phyloP scores from a whole-genome alignment of 2,329 filamentous ascomycete species.

The Aureobasidium sp. region DNA sequence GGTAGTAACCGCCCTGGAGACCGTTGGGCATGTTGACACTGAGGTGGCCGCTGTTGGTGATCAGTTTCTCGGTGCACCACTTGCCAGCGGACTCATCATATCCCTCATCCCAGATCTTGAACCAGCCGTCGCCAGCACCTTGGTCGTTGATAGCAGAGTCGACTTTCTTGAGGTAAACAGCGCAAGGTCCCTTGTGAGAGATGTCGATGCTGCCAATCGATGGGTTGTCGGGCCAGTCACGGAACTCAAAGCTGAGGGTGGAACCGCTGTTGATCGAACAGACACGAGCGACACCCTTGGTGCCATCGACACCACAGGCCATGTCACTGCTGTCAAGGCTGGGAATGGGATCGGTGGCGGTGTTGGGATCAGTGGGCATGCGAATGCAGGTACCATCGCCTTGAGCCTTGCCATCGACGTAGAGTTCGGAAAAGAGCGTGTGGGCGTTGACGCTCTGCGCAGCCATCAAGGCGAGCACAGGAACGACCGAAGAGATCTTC shows the following conservation, averaged over 20 bases:
- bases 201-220: constrained; percentile 49
- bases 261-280: constrained; percentile 41
- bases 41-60: constrained; percentile 54
- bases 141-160: constrained; percentile 45
- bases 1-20: constrained; percentile 58
- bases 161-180: constrained; percentile 66
- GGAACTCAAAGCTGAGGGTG: constrained; percentile 59
- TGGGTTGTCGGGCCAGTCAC: constrained; percentile 49
- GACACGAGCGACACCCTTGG: constrained; percentile 41
- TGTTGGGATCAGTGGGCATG: constrained; percentile 48
- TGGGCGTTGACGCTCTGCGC: constrained; percentile 31
- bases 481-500: constrained; percentile 12
- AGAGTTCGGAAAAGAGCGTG: constrained; percentile 56
- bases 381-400: constrained; percentile 66
- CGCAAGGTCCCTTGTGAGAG: constrained; percentile 60
- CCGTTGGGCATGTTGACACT: constrained; percentile 53
- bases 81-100: constrained; percentile 47
- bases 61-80: constrained; percentile 66
- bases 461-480: constrained; percentile 15
- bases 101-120: constrained; percentile 67
- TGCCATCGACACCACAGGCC: constrained; percentile 49
- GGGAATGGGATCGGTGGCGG: constrained; percentile 49
- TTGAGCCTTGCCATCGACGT: constrained; percentile 49
- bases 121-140: constrained; percentile 58
- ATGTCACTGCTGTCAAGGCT: constrained; percentile 54